Percentiles rank a stretch among this genome's conserved stretches.
These are phyloP conservation scores for Puccinia horiana DNA, from an alignment of 1,284 basidiomycete genomes.

Conservation along the genomic window DNA sequence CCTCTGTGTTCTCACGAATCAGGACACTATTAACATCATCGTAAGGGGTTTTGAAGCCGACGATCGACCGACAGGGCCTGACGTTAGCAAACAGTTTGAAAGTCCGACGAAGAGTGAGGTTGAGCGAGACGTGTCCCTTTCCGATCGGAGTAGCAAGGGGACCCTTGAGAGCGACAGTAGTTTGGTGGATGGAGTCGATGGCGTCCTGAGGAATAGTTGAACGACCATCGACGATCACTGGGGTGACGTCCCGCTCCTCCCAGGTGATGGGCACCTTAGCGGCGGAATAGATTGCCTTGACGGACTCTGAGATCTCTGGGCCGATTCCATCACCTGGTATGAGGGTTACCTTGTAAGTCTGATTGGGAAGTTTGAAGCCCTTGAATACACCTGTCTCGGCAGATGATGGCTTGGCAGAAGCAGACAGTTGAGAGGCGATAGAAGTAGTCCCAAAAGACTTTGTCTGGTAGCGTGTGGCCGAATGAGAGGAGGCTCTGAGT, in stretches of 20 bases:
- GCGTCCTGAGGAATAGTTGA: slow-evolving; percentile 92
- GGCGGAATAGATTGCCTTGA: slow-evolving; percentile 88
- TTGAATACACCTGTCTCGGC: not conserved
- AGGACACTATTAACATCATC: slow-evolving; percentile 97
- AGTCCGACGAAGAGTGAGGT: slow-evolving; percentile 91
- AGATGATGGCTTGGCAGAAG: not conserved
- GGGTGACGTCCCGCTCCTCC: slow-evolving; percentile 98
- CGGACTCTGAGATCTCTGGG: slow-evolving; percentile 93
- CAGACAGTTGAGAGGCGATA: not conserved
- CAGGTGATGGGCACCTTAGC: slow-evolving; percentile 96
- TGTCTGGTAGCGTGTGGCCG: not conserved
- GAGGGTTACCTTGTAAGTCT: slow-evolving; percentile 86
- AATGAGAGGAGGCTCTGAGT: slow-evolving; percentile 8
- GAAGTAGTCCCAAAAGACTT: not conserved
- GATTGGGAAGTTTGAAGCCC: slow-evolving; percentile 29
- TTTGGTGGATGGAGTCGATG: slow-evolving; percentile 89
- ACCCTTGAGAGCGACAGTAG: slow-evolving; percentile 96
- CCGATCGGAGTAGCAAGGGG: slow-evolving; percentile 70
- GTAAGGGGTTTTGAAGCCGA: slow-evolving; percentile 97
- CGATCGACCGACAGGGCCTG: slow-evolving; percentile 90
- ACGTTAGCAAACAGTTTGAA: slow-evolving; percentile 99
- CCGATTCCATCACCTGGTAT: slow-evolving; percentile 96
- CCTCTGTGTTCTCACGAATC: slow-evolving; percentile 99
- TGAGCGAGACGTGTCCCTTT: slow-evolving; percentile 97
- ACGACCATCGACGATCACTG: slow-evolving; percentile 90